Base-by-base conservation (phyloP, 352 stramenopile species). In the Aphanomyces cochlioides region DNA sequence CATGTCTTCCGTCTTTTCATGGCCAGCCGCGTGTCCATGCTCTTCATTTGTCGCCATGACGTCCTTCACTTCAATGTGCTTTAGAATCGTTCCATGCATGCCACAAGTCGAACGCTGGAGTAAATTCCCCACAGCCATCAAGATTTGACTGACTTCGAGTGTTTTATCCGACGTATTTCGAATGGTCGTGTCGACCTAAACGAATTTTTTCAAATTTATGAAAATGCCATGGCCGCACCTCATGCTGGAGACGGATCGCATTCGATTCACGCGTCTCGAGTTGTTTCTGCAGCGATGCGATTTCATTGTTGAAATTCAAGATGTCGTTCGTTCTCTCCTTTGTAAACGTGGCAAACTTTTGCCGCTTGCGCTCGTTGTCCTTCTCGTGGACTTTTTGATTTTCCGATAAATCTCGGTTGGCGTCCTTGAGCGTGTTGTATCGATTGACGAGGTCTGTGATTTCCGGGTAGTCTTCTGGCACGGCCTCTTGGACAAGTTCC, bases 311-410 rank as follows among this genome's bases (percentile, higher is more conserved):
- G 54, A 87, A 89, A 56, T 90, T 96, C 6, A 98, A 74, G n/a
- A 97, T 95, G 60, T 98, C 91, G 64, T 97, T 97, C 7, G 85
- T 82, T 38, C 86, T 83, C 69, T 96, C 88, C 66, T 96, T 96
- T 67, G 92, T 90, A 78, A 92, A 96, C 19, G 74, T 84, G 19
- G 84, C 69, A 72, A 95, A 92, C 66, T 93, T 85, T 13, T 89
- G 50, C 5, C 87, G 79, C 68, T 97, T 94, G 38, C 72, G 74
- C 67, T 96, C 87, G 69, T 91, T 97, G 57, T 97, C 85, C 45
- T 95, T 80, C 69, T 97, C 86, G 74, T 95, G 85, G 8, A 78
- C 75, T 47, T 84, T 75, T 70, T 95, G 85, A 61, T 90, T 90
- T 36, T 78, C 76, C 13, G 76, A 83, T 47, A 95, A 50, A 45